Conservation (phyloP, 2,329 filamentous ascomycete species). For the Xylariaceae sp. region DNA sequence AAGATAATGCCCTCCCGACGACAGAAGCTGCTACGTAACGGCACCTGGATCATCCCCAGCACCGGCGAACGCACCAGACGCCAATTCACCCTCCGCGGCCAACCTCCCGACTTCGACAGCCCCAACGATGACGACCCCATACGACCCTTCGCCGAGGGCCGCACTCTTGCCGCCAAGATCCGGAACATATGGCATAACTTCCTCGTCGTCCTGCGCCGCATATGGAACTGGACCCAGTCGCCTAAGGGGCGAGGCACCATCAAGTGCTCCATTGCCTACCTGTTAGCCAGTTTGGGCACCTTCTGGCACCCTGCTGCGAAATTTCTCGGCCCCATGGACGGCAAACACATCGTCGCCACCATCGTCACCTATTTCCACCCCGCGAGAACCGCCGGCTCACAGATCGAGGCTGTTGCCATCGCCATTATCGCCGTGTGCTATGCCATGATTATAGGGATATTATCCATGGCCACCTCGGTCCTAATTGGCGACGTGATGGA, state of each 20-base stretch:
- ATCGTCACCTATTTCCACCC: constrained; percentile 95
- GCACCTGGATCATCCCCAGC: constrained; percentile 79
- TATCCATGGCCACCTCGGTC: constrained; percentile 85
- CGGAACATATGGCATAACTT: constrained; percentile 35
- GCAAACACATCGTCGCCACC: constrained; percentile 90
- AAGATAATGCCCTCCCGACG: constrained; percentile 48
- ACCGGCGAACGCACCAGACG: constrained; percentile 83
- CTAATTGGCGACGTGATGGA: constrained; percentile 67
- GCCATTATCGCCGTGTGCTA: constrained; percentile 77
- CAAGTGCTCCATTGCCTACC: constrained; percentile 88
- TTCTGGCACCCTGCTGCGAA: constrained; percentile 71
- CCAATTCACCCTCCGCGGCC: constrained; percentile 73
- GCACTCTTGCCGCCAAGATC: constrained; percentile 35
- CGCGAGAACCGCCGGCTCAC: constrained; percentile 78
- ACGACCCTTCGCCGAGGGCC: constrained; percentile 33
- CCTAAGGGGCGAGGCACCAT: constrained; percentile 74
- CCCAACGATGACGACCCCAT: constrained; percentile 30
- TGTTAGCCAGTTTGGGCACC: constrained; percentile 80
- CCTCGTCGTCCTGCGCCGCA: constrained; percentile 34
- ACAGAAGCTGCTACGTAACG: constrained; percentile 74
- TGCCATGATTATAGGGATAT: constrained; percentile 67
- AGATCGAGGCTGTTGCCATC: constrained; percentile 79
- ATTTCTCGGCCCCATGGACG: constrained; percentile 77
- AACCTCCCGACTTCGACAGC: constrained; percentile 38
- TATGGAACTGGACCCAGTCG: constrained; percentile 62